Percentiles rank a stretch among this genome's conserved stretches.
These are phyloP conservation scores for Byssoonygena ceratinophila DNA, from an alignment of 2,329 filamentous ascomycete genomes.

Conservation along the genomic window DNA sequence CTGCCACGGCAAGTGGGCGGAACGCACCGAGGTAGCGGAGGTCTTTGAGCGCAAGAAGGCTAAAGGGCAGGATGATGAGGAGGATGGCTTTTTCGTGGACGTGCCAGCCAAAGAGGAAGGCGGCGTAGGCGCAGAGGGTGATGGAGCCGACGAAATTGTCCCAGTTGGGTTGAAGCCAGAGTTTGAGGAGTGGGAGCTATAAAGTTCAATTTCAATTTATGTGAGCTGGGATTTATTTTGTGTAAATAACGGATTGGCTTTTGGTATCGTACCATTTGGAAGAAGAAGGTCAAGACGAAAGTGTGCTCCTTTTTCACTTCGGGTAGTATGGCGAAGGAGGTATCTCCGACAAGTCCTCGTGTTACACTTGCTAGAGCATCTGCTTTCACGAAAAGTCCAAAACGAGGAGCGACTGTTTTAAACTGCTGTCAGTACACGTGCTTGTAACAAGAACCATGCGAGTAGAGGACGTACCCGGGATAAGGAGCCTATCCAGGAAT, in stretches of 20 bases:
- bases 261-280: constrained; percentile 52
- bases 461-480: constrained; percentile 53
- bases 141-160: constrained; percentile 80
- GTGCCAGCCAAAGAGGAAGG: constrained; percentile 96
- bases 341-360: constrained; percentile 83
- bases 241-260: too few relatives aligned
- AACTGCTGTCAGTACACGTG: background rate
- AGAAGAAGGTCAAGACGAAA: constrained; percentile 70
- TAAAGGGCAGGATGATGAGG: constrained; percentile 89
- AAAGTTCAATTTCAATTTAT: too few relatives aligned
- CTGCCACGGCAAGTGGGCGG: constrained; percentile 78
- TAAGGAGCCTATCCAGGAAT: constrained; percentile 72
- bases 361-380: constrained; percentile 81
- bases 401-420: constrained; percentile 60
- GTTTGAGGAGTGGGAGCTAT: constrained; percentile 62
- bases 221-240: background rate
- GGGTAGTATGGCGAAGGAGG: constrained; percentile 83
- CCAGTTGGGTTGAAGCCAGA: constrained; percentile 73
- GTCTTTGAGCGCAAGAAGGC: constrained; percentile 79
- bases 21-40: constrained; percentile 86
- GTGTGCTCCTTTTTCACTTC: constrained; percentile 71
- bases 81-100: constrained; percentile 97
- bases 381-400: constrained; percentile 62
- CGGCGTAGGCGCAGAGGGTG: constrained; percentile 88
- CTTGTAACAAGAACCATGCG: background rate